Evolutionary conservation across 73 alveolate species (phyloP).

Genomic region (Urostyla sp.): DNA sequence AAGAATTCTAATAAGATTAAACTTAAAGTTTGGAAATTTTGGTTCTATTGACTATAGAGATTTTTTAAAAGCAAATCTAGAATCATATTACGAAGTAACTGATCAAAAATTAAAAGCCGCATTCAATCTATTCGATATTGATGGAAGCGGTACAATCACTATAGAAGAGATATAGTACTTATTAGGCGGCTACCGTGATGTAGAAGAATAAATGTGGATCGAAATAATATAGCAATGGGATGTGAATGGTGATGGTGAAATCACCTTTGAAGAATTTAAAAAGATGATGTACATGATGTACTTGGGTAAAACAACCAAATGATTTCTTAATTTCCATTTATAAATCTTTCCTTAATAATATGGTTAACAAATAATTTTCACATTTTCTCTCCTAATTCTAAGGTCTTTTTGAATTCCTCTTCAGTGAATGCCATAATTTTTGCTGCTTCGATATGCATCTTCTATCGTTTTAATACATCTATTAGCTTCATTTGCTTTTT

Average conservation of each 20-base stretch:
- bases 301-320: background rate
- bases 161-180: slow-evolving; percentile 30
- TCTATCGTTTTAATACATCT: slow-evolving; percentile 88
- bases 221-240: slow-evolving; percentile 16
- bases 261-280: slow-evolving; percentile 46
- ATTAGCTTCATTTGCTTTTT: slow-evolving; percentile 91
- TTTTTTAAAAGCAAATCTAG: slow-evolving; percentile 28
- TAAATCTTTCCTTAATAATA: background rate
- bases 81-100: slow-evolving; percentile 35
- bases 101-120: slow-evolving; percentile 30
- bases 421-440: slow-evolving; percentile 90
- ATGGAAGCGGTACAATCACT: slow-evolving; percentile 44
- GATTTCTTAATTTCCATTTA: slow-evolving; percentile 18
- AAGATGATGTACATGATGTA: slow-evolving; percentile 47
- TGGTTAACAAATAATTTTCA: slow-evolving; percentile 14
- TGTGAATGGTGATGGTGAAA: slow-evolving; percentile 42
- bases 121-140: slow-evolving; percentile 36
- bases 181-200: slow-evolving; percentile 46
- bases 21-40: background rate
- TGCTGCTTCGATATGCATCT: slow-evolving; percentile 94
- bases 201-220: slow-evolving; percentile 41
- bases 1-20: background rate
- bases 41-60: slow-evolving; percentile 31
- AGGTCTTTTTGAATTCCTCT: slow-evolving; percentile 89
- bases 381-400: slow-evolving; percentile 79